Evolutionary conservation across 2,329 filamentous ascomycete species (phyloP).

Genomic region (Raffaelea deltoideospora): DNA sequence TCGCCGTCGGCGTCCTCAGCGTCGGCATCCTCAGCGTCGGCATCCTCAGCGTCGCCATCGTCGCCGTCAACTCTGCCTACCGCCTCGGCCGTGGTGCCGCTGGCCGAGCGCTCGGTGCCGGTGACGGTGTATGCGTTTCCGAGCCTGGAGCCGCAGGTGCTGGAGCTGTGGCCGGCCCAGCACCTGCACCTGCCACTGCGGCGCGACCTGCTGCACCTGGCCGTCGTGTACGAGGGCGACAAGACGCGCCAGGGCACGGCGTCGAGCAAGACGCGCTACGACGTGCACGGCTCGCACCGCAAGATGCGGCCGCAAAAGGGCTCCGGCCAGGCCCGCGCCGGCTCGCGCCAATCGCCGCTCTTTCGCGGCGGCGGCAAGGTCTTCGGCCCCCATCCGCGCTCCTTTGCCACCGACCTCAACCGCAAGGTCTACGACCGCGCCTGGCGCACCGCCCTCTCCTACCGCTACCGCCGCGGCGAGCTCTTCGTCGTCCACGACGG

Average conservation of each 20-base stretch:
- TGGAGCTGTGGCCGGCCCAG: constrained; percentile 63
- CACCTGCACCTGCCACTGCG: constrained; percentile 80
- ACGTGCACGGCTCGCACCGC: constrained; percentile 67
- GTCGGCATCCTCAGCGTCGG: too few species aligned
- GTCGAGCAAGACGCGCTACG: constrained; percentile 62
- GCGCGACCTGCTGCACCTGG: constrained; percentile 82
- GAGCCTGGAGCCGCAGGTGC: constrained; percentile 64
- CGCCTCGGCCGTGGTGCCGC: too few species aligned
- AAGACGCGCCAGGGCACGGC: constrained; percentile 76
- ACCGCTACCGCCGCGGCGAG: constrained; percentile 77
- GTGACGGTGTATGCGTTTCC: constrained; percentile 87
- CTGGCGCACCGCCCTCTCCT: constrained; percentile 85
- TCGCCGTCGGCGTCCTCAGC: too few species aligned
- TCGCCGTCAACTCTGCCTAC: too few species aligned
- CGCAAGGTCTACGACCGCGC: constrained; percentile 90
- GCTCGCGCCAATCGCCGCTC: constrained; percentile 69
- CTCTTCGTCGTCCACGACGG: constrained; percentile 71
- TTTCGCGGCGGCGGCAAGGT: constrained; percentile 72
- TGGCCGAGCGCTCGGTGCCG: constrained; percentile 62
- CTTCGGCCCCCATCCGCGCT: constrained; percentile 80
- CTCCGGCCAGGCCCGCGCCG: constrained; percentile 61
- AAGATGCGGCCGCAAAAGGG: constrained; percentile 87
- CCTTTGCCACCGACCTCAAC: constrained; percentile 74
- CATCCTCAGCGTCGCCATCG: too few species aligned
- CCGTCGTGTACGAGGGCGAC: constrained; percentile 86